Base-by-base conservation (phyloP, 331 rosid species). In the Telfairia occidentalis region DNA sequence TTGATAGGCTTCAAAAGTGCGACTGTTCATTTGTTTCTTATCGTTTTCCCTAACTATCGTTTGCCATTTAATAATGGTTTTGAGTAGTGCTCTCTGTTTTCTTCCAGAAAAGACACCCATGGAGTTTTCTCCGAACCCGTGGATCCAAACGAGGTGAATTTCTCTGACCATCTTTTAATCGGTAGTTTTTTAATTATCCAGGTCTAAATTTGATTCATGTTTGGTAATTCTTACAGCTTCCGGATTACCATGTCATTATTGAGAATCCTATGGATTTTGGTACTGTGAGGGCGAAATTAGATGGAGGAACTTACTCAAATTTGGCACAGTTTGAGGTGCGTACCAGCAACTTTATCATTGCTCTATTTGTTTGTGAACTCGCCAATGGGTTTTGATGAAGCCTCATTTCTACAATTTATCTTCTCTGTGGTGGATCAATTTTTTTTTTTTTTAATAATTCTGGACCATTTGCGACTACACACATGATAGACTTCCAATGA, bases 1-100 rank as follows among this genome's bases (percentile, higher is more conserved):
- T 94, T 80, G 97, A 94, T 83, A 94, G 98, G 80, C 95, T 94
- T 85, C 98, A 91, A 89, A 94, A 94, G 98, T 94, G 67, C 66
- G 96, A 77, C 74, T 75, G 40, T 74, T 58, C 76, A 65, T 73
- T 76, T 76, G 35, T 72, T 75, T 64, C 46, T 75, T 32, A 2
- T 5, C 18, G 55, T 67, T 46, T 69, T 19, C 58, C 57, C 32
- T 49, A 35, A 21, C 57, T 75, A 26, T 59, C 61, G 60, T 76
- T 82, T 46, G 69, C 74, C 53, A 76, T 82, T 61, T 74, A 45
- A 48, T 60, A 46, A 66, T 65, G 28, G 48, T 75, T 83, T 84
- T 82, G 73, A 81, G 58, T 71, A 65, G 79, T 81, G 74, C 74
- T 75, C 66, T 78, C 74, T 55, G 71, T 79, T 78, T 30, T 78